Evolutionary conservation across 2,329 filamentous ascomycete genomes (phyloP).

Genomic region (Erysiphe pisi): DNA sequence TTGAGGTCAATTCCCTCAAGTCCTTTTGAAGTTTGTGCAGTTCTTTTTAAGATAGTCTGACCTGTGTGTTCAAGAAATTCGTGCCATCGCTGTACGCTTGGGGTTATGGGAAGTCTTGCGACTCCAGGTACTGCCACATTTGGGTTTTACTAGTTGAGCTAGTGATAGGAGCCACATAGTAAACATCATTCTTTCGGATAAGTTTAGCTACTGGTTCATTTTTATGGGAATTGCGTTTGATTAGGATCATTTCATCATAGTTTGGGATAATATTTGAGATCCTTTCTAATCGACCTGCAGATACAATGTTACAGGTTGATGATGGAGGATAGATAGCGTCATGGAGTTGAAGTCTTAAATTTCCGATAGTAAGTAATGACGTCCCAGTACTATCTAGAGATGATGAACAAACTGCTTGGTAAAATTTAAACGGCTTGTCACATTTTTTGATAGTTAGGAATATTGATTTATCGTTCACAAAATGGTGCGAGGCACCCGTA

Average conservation of each 20-base stretch:
- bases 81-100: conserved; percentile 13
- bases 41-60: conserved; percentile 14
- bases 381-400: neutral
- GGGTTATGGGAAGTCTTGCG: neutral
- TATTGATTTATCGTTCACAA: neutral
- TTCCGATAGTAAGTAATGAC: neutral
- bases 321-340: neutral
- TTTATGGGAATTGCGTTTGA: neutral
- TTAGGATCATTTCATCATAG: neutral
- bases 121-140: neutral
- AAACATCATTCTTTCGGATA: conserved; percentile 16
- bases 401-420: neutral
- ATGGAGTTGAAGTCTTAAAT: neutral
- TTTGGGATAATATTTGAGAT: neutral
- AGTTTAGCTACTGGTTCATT: neutral
- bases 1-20: conserved; percentile 4
- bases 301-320: conserved; percentile 20
- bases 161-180: neutral
- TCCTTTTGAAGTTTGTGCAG: neutral
- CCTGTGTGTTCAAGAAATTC: neutral
- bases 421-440: neutral
- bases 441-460: neutral
- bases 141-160: neutral
- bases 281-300: conserved; percentile 10
- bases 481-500: conserved; percentile 24